phyloP scores from a whole-genome alignment of 768 basidiomycete genomes.

The Boletus eberwhitei region DNA sequence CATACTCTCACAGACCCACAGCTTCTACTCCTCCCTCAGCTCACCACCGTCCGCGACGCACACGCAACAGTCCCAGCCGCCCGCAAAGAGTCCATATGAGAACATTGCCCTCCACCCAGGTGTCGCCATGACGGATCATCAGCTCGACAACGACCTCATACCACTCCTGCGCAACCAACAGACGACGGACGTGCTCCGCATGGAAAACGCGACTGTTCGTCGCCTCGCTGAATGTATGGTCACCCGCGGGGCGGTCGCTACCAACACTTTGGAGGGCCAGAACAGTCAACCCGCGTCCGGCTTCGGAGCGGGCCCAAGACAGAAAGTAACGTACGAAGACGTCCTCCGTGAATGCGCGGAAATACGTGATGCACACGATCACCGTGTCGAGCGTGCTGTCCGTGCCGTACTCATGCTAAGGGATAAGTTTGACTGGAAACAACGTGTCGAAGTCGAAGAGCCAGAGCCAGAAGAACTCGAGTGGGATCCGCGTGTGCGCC shows the following conservation, averaged over 20 bases:
- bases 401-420: slow-evolving; percentile 72
- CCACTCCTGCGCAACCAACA: slow-evolving; percentile 77
- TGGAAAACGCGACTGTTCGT: slow-evolving; percentile 71
- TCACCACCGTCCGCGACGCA: slow-evolving; percentile 30
- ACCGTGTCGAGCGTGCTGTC: slow-evolving; percentile 72
- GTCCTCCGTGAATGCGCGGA: slow-evolving; percentile 64
- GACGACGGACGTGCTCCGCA: slow-evolving; percentile 68
- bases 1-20: slow-evolving; percentile 78
- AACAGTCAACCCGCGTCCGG: slow-evolving; percentile 24
- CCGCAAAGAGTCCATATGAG: slow-evolving; percentile 45
- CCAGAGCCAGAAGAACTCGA: slow-evolving; percentile 78
- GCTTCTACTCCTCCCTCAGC: slow-evolving; percentile 62
- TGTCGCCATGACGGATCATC: slow-evolving; percentile 53
- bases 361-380: slow-evolving; percentile 69
- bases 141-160: slow-evolving; percentile 71
- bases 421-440: slow-evolving; percentile 81
- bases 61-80: slow-evolving; percentile 10
- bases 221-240: slow-evolving; percentile 65
- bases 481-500: slow-evolving; percentile 55
- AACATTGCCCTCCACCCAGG: slow-evolving; percentile 67
- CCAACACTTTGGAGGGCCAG: slow-evolving; percentile 46
- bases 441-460: slow-evolving; percentile 72
- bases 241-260: slow-evolving; percentile 46
- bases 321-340: slow-evolving; percentile 45
- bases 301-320: slow-evolving; percentile 21